Evolutionary conservation across 2,329 filamentous ascomycete species (phyloP).

Genomic region (Ceratocystis harringtonii): DNA sequence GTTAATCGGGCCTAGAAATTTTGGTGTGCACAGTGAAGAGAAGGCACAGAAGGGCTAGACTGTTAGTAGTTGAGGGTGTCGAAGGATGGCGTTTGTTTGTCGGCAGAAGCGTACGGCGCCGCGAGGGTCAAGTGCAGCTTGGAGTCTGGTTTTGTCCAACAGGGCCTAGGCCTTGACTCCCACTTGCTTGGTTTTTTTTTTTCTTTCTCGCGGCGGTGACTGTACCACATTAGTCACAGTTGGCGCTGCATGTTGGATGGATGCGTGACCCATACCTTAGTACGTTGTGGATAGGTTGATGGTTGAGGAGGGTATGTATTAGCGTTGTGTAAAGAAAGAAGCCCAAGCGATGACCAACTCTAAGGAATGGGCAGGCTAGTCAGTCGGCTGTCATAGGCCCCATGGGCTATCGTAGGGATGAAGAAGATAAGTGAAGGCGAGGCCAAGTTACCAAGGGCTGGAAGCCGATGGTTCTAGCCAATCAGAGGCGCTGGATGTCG

Average conservation of each 20-base stretch:
- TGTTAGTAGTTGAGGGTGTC: not conserved
- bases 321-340: too few species aligned
- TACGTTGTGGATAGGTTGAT: not conserved
- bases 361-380: too few species aligned
- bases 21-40: not conserved
- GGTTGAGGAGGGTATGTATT: too few species aligned
- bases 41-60: not conserved
- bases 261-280: not conserved
- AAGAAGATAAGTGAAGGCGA: not conserved
- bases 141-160: not conserved
- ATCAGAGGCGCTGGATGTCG: not conserved
- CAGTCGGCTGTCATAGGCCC: too few species aligned
- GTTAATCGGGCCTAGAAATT: not conserved
- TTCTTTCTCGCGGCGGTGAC: not conserved
- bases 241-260: not conserved
- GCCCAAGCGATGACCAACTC: too few species aligned
- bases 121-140: not conserved
- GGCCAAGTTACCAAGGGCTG: not conserved
- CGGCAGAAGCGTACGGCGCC: not conserved
- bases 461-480: not conserved
- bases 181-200: not conserved
- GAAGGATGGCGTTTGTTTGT: not conserved
- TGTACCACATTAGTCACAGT: conserved; percentile 11
- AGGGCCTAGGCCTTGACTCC: not conserved
- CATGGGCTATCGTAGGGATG: not conserved